These are phyloP conservation scores for Coemansia sp. DNA, from an alignment of 192 early-diverging fungal species.

Conservation along the genomic window DNA sequence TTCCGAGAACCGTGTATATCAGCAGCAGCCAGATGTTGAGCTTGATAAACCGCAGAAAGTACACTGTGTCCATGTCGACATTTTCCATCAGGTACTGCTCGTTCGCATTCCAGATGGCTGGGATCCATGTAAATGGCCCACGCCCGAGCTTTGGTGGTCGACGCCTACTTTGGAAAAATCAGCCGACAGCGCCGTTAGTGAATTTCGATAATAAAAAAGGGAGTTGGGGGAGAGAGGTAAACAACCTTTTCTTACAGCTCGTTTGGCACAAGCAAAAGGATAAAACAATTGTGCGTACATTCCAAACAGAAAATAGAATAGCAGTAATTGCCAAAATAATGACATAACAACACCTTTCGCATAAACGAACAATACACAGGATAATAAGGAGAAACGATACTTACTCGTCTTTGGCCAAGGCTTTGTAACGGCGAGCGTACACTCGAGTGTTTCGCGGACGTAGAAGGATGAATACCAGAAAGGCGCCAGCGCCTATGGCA, in stretches of 20 bases:
- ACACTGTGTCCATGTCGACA: conserved; percentile 71
- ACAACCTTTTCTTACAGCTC: too few relatives aligned
- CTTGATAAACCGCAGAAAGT: conserved; percentile 69
- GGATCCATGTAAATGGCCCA: conserved; percentile 69
- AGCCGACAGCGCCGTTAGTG: not conserved
- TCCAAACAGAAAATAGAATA: not conserved
- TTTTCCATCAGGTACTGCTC: conserved; percentile 65
- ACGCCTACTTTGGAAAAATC: conserved; percentile 50
- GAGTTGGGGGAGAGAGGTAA: too few relatives aligned
- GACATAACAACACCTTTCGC: not conserved
- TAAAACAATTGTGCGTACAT: not conserved
- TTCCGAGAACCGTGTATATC: conserved; percentile 61
- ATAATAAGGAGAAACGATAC: not conserved
- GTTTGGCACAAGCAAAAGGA: not conserved
- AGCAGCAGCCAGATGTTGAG: conserved; percentile 63
- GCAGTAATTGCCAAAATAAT: not conserved
- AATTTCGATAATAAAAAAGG: too few relatives aligned
- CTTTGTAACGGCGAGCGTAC: conserved; percentile 58
- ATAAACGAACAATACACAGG: not conserved
- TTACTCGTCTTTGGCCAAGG: conserved; percentile 48
- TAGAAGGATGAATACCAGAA: conserved; percentile 60
- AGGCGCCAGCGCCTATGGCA: conserved; percentile 58
- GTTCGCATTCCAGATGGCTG: conserved; percentile 58
- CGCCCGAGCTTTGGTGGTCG: conserved; percentile 66
- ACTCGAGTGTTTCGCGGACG: conserved; percentile 62